Evolutionary conservation across 768 basidiomycete genomes (phyloP).

Genomic region (Galerina marginata): DNA sequence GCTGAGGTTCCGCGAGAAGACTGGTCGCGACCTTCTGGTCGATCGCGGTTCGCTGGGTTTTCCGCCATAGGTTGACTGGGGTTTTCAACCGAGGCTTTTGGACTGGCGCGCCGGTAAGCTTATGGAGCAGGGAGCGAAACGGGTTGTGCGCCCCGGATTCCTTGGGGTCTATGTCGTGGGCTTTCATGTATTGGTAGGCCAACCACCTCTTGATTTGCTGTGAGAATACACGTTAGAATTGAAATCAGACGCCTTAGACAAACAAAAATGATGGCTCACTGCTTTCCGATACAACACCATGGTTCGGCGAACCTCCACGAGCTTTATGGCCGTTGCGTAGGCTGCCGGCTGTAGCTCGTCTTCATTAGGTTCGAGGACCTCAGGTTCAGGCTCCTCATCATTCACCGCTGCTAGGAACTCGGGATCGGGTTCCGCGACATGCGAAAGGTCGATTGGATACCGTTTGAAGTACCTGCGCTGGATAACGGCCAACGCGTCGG

Average conservation of each 20-base stretch:
- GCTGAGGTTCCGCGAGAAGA: neutral
- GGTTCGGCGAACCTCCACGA: neutral
- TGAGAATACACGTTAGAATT: neutral
- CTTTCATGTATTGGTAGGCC: constrained; percentile 21
- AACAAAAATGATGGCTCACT: constrained; percentile 2
- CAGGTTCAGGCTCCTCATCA: constrained; percentile 11
- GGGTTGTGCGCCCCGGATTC: constrained; percentile 2
- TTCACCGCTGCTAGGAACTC: constrained; percentile 9
- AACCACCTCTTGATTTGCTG: constrained; percentile 25
- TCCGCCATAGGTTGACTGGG: neutral
- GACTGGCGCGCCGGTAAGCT: neutral
- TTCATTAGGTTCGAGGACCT: neutral
- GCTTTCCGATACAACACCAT: neutral
- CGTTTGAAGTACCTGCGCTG: constrained; percentile 18
- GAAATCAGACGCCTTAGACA: neutral
- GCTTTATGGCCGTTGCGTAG: neutral
- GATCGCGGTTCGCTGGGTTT: neutral
- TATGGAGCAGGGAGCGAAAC: neutral
- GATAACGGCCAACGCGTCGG: constrained; percentile 15
- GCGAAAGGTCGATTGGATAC: constrained; percentile 9
- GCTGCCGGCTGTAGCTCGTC: neutral
- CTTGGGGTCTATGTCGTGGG: constrained; percentile 8
- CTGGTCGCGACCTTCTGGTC: neutral
- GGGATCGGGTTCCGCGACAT: constrained; percentile 7
- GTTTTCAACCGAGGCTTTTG: neutral